A percentile compares a stretch with the other conserved stretches of the same genome.
These are phyloP conservation scores for Polygonum maritimum DNA, from an alignment of 148 eudicot species.

Conservation along the genomic window DNA sequence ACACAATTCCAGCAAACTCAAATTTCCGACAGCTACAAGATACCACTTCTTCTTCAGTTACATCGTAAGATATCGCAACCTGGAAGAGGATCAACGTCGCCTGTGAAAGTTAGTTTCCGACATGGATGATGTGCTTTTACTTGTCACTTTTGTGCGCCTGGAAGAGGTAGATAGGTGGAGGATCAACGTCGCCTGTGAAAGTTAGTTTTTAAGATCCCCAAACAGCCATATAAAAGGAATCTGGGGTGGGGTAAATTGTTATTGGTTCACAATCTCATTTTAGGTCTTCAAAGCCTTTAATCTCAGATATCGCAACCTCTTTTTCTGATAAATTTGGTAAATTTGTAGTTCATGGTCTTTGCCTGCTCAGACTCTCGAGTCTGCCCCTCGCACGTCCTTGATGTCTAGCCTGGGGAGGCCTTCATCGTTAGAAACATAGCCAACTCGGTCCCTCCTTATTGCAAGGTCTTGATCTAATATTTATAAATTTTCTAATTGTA, in stretches of 20 bases:
- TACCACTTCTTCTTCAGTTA: too few species aligned
- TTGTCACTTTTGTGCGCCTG: neutral
- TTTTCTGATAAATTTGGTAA: neutral
- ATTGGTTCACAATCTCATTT: neutral
- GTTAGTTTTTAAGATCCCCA: neutral
- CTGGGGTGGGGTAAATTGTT: neutral
- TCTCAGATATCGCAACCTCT: neutral
- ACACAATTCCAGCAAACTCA: too few species aligned
- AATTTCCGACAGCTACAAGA: too few species aligned
- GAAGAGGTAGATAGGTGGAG: neutral
- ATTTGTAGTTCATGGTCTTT: constrained; percentile 74
- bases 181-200: neutral
- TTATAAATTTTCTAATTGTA: neutral
- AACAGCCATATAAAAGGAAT: neutral
- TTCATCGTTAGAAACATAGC: constrained; percentile 86
- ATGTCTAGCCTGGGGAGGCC: constrained; percentile 90
- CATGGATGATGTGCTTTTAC: neutral
- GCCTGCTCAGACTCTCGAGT: constrained; percentile 85
- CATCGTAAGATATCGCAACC: too few species aligned
- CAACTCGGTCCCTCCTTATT: constrained; percentile 81
- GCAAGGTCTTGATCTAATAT: constrained; percentile 22
- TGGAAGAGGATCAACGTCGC: neutral
- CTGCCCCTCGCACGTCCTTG: constrained; percentile 70
- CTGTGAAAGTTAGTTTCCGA: neutral
- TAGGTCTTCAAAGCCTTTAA: neutral